Evolutionary conservation across 345 rosid species (phyloP).

Genomic region (Carallia pectinifolia): DNA sequence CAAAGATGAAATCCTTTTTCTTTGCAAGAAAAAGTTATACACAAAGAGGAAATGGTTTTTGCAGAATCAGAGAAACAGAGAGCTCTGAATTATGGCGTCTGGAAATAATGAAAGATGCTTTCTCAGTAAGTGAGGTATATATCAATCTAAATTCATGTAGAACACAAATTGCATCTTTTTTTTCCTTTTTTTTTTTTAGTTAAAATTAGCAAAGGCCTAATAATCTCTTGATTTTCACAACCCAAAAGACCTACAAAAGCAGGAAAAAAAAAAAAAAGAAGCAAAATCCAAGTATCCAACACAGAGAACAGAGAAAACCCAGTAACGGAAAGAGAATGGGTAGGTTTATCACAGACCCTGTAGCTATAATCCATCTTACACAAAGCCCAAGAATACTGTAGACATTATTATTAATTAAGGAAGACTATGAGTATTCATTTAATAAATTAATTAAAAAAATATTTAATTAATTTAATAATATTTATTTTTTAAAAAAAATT

Average conservation of each 20-base stretch:
- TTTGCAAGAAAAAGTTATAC: not conserved
- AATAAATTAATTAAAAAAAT: not conserved
- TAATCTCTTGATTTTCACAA: not conserved
- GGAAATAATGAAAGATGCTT: conserved; percentile 7
- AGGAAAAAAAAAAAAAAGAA: conserved; percentile 2
- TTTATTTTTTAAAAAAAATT: no score
- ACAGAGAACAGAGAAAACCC: conserved; percentile 10
- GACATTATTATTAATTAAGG: not conserved
- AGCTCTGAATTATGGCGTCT: conserved; percentile 3
- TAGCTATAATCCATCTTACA: conserved; percentile 11
- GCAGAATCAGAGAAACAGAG: conserved; percentile 8
- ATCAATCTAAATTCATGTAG: not conserved
- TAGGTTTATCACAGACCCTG: not conserved
- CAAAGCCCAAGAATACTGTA: conserved; percentile 23
- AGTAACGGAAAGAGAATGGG: conserved; percentile 2
- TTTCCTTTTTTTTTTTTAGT: no score
- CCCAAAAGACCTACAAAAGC: conserved; percentile 13
- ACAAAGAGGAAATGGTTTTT: not conserved
- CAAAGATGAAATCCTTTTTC: not conserved
- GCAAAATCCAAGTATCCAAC: not conserved
- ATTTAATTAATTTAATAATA: no score
- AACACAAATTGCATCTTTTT: no score
- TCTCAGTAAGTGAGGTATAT: not conserved
- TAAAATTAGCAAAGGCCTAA: no score
- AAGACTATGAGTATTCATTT: no score